Evolutionary conservation across 164 flowering plant genomes (phyloP).

Genomic region (Brasenia schreberi): DNA sequence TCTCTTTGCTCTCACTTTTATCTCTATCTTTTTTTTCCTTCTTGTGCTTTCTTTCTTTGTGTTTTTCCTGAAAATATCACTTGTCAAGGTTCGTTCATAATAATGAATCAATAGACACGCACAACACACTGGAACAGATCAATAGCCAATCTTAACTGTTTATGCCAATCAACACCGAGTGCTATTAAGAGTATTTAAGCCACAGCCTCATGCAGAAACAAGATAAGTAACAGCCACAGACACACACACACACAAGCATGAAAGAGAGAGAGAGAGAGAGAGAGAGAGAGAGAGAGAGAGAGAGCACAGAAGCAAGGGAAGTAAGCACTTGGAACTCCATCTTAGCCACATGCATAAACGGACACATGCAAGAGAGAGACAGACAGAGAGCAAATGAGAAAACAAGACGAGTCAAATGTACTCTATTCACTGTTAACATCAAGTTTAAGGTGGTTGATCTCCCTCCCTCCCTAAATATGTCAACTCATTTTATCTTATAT

Average conservation of each 20-base stretch:
- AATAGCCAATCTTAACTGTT: neutral
- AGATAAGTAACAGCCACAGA: neutral
- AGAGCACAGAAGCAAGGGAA: neutral
- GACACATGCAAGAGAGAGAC: too few relatives aligned
- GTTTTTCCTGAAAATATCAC: slow-evolving; percentile 43
- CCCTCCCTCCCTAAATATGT: too few relatives aligned
- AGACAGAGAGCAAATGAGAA: too few relatives aligned
- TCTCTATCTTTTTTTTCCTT: slow-evolving; percentile 50
- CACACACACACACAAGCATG: neutral
- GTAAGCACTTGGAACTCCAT: too few relatives aligned
- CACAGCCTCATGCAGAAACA: neutral
- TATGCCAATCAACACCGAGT: neutral
- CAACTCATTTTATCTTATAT: too few relatives aligned
- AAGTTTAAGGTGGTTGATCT: too few relatives aligned
- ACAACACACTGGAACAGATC: neutral
- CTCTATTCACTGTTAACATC: too few relatives aligned
- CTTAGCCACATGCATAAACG: too few relatives aligned
- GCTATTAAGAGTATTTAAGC: neutral
- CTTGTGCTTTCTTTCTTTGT: slow-evolving; percentile 46
- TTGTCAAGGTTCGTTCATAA: neutral
- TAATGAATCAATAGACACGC: neutral
- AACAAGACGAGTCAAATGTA: too few relatives aligned
- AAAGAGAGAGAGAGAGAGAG: slow-evolving; percentile 2
- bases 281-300: neutral
- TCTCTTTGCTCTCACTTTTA: slow-evolving; percentile 32